Evolutionary conservation across 768 basidiomycete species (phyloP).

Genomic region (Russula virescens): DNA sequence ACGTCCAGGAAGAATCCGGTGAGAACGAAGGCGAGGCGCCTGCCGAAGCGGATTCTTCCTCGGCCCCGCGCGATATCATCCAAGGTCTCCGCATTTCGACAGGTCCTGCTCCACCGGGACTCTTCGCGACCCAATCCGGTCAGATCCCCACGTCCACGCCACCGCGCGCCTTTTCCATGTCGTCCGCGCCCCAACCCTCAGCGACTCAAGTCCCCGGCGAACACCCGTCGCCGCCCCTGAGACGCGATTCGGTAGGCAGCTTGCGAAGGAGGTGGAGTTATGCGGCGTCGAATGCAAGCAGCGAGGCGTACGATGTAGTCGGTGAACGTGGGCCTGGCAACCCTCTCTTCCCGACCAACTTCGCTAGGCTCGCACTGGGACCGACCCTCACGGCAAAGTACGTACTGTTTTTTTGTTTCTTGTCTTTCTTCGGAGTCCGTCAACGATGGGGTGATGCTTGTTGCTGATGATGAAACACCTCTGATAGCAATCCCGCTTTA

Average conservation of each 20-base stretch:
- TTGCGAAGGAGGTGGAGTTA: slow-evolving; percentile 17
- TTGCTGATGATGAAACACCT: too few species aligned
- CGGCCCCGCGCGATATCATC: slow-evolving; percentile 29
- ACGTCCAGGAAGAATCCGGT: slow-evolving; percentile 13
- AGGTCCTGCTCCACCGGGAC: slow-evolving; percentile 30
- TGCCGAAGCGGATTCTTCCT: not conserved
- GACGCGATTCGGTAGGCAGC: slow-evolving; percentile 13
- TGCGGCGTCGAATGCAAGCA: slow-evolving; percentile 20
- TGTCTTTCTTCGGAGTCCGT: not conserved
- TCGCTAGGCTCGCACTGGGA: slow-evolving; percentile 57
- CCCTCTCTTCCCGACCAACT: slow-evolving; percentile 79
- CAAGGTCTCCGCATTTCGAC: slow-evolving; percentile 57
- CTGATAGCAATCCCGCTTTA: slow-evolving; percentile 26
- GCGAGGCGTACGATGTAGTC: slow-evolving; percentile 42
- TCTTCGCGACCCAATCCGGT: slow-evolving; percentile 20
- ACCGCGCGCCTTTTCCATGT: slow-evolving; percentile 26
- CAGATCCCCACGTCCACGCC: slow-evolving; percentile 16
- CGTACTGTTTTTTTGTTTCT: slow-evolving; percentile 19
- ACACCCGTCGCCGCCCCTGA: not conserved
- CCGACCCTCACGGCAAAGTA: slow-evolving; percentile 60
- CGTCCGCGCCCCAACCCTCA: slow-evolving; percentile 11
- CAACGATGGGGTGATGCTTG: too few species aligned
- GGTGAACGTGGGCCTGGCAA: slow-evolving; percentile 65
- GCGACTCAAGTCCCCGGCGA: not conserved
- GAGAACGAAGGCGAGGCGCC: slow-evolving; percentile 6